Evolutionary conservation across 495 filamentous ascomycete species (phyloP), one percentile per base, ranked within the genome.

Genomic region (Astrothelium subdiscretum): DNA sequence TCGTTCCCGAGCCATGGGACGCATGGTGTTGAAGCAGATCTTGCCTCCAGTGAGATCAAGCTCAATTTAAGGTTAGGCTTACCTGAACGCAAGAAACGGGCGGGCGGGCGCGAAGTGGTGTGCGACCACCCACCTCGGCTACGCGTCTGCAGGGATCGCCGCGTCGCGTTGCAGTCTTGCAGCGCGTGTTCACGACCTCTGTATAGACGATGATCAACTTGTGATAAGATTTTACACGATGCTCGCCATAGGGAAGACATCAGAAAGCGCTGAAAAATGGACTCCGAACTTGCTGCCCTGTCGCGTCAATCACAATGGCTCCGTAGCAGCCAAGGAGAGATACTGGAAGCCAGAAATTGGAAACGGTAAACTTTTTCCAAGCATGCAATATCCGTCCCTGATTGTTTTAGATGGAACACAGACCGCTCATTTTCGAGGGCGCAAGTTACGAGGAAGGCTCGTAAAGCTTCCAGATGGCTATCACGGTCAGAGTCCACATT

Each of bases 251-350:
- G 62, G 65, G 54, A 15, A 35, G 26, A 54, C 67, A 44, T 22
- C 61, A 6, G 24, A 57, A 22, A 29, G 32, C 60, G 52, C 70
- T 20, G 63, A 64, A 58, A 80, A 81, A 67, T 80, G 79, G 62
- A 87, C 80, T 1, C 86, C 90, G 0, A 87, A 97, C 72, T 76
- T 97, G 43, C 81, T 97, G 22, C 92, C 92, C 6, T 96, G 91
- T 68, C 80, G 81, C 59, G 84, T 97, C 67, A 81, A 92, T 66
- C 85, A 95, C 70, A 81, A 88, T 69, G 92, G 92, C 5, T 75
- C 84, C 12, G 77, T 91, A 57, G 79, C 85, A 18, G 80, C 85
- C 1, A 75, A 82, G 4, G 67, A 82, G 32, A 77, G 85, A n/a
- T 89, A 89, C 67, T 97, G 92, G 92, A 75, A 71, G 3, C 83